Percentiles rank a stretch among this genome's conserved stretches.
Evolutionary conservation across 768 basidiomycete species (phyloP).

Genomic region (Mycena alexandri): DNA sequence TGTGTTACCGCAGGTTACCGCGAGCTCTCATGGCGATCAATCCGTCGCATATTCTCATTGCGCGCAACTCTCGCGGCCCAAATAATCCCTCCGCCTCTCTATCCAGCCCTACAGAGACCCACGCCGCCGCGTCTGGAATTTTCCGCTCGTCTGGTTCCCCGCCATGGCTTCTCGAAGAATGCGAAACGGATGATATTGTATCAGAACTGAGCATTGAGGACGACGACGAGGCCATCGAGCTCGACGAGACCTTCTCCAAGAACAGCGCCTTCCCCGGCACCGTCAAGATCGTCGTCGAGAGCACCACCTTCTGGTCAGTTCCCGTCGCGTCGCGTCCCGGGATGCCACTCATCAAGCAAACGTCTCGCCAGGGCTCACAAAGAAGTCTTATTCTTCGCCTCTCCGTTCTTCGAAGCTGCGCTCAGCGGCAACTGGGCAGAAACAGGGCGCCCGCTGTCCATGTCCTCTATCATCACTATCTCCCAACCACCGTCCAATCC

Average conservation of each 20-base stretch:
- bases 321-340: slow-evolving; percentile 11
- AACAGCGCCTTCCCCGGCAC: slow-evolving; percentile 80
- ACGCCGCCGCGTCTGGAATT: slow-evolving; percentile 87
- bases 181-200: slow-evolving; percentile 76
- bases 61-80: slow-evolving; percentile 82
- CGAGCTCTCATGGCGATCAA: slow-evolving; percentile 68
- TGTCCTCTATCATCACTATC: slow-evolving; percentile 88
- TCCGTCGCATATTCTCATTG: slow-evolving; percentile 90
- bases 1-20: no score
- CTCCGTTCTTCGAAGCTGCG: slow-evolving; percentile 95
- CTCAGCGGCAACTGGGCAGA: slow-evolving; percentile 94
- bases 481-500: slow-evolving; percentile 78
- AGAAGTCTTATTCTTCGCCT: slow-evolving; percentile 91
- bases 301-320: slow-evolving; percentile 89
- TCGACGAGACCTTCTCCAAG: slow-evolving; percentile 84
- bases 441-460: slow-evolving; percentile 82
- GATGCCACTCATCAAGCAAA: slow-evolving; percentile 19
- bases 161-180: slow-evolving; percentile 84
- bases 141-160: slow-evolving; percentile 86
- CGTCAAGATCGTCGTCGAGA: slow-evolving; percentile 92
- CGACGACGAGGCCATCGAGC: slow-evolving; percentile 79
- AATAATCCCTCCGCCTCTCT: slow-evolving; percentile 85
- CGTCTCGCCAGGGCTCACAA: slow-evolving; percentile 82
- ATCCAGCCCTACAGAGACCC: slow-evolving; percentile 89
- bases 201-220: slow-evolving; percentile 78